Evolutionary conservation across 1,284 basidiomycete species (phyloP).

Genomic region (Pseudozyma flocculosa): DNA sequence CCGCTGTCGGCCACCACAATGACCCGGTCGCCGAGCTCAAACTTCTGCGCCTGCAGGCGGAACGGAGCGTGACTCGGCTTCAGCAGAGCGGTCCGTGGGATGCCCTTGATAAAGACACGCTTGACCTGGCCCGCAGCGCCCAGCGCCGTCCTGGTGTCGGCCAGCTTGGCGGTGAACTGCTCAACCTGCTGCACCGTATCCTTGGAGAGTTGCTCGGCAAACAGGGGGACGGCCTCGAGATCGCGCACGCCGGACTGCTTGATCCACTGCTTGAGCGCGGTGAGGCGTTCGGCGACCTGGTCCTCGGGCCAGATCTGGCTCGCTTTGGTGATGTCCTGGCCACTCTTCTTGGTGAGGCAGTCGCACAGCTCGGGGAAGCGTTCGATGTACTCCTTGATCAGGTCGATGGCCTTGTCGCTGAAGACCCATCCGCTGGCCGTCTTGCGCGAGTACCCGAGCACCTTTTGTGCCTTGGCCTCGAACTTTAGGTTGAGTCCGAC

Average conservation of each 20-base stretch:
- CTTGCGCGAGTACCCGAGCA: slow-evolving; percentile 88
- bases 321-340: slow-evolving; percentile 70
- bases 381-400: slow-evolving; percentile 77
- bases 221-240: slow-evolving; percentile 88
- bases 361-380: slow-evolving; percentile 52
- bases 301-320: slow-evolving; percentile 72
- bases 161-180: slow-evolving; percentile 70
- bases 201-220: slow-evolving; percentile 86
- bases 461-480: slow-evolving; percentile 92
- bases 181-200: slow-evolving; percentile 61
- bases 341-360: slow-evolving; percentile 28
- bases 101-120: slow-evolving; percentile 83
- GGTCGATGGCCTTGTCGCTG: slow-evolving; percentile 78
- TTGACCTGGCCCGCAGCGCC: slow-evolving; percentile 75
- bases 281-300: slow-evolving; percentile 69
- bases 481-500: slow-evolving; percentile 94
- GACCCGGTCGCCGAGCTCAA: slow-evolving; percentile 89
- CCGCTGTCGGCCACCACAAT: slow-evolving; percentile 91
- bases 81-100: slow-evolving; percentile 89
- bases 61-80: slow-evolving; percentile 89
- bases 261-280: slow-evolving; percentile 81
- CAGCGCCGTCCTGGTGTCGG: slow-evolving; percentile 26
- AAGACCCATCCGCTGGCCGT: slow-evolving; percentile 87
- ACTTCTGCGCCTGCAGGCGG: slow-evolving; percentile 85
- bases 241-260: slow-evolving; percentile 81